Conservation (phyloP, 495 filamentous ascomycete genomes). For the Tuber melanosporum region DNA sequence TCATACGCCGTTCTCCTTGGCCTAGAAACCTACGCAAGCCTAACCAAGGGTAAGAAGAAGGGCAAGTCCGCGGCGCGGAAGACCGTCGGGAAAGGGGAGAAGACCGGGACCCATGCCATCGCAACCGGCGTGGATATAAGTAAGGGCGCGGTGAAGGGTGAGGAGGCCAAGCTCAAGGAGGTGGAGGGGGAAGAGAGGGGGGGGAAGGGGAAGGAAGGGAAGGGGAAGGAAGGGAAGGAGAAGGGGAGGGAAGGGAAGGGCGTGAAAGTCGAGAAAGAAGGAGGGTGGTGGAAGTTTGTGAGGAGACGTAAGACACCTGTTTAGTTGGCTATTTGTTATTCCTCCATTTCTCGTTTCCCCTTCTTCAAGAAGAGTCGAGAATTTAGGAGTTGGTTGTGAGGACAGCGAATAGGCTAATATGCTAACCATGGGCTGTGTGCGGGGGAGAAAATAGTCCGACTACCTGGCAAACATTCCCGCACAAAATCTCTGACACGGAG, state of each 20-base stretch:
- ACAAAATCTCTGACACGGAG: neutral
- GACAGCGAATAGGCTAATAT: neutral
- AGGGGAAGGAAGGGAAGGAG: conserved; percentile 12
- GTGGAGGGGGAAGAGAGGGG: neutral
- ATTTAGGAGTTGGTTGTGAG: neutral
- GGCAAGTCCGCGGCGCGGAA: conserved; percentile 49
- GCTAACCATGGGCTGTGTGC: neutral
- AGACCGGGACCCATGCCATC: conserved; percentile 19
- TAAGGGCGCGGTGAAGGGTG: conserved; percentile 13
- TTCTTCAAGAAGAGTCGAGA: neutral
- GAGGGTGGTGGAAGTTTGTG: conserved; percentile 11
- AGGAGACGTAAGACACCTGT: conserved; percentile 19
- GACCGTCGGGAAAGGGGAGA: conserved; percentile 26
- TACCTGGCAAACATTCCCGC: neutral
- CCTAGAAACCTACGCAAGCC: conserved; percentile 67
- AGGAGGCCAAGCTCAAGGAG: conserved; percentile 38
- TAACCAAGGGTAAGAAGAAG: conserved; percentile 52
- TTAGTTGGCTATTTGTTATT: neutral
- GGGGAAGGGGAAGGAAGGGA: conserved; percentile 3
- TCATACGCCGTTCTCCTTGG: conserved; percentile 77
- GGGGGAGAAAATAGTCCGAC: neutral
- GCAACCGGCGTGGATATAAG: conserved; percentile 8
- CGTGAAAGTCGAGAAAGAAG: conserved; percentile 9
- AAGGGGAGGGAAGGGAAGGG: conserved; percentile 17
- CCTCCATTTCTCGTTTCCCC: neutral